A percentile compares a stretch with the other conserved stretches of the same genome.
These are phyloP conservation scores for Microcera coccophila DNA, from an alignment of 2,329 filamentous ascomycete genomes.

Conservation along the genomic window DNA sequence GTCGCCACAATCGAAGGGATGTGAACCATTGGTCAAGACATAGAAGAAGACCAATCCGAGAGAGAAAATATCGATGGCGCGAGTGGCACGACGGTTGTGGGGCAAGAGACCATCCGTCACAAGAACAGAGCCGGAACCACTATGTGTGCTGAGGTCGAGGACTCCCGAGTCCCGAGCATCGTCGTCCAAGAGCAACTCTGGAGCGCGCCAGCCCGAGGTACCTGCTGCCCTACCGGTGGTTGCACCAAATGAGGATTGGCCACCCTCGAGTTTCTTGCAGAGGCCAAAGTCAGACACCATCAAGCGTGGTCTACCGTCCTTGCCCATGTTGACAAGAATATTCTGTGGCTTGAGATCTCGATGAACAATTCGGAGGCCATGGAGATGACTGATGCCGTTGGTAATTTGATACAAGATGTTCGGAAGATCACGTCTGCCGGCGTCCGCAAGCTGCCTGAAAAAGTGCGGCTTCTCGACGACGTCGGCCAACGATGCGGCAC, in stretches of 20 bases:
- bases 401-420: conserved; percentile 85
- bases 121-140: conserved; percentile 57
- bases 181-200: conserved; percentile 82
- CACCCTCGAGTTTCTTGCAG: conserved; percentile 93
- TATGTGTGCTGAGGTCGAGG: conserved; percentile 54
- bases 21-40: conserved; percentile 85
- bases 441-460: conserved; percentile 65
- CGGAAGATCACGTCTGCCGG: conserved; percentile 71
- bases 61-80: conserved; percentile 96
- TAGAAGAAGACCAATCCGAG: conserved; percentile 98
- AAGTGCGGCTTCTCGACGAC: conserved; percentile 72
- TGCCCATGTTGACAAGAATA: conserved; percentile 77
- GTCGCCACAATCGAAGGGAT: conserved; percentile 92
- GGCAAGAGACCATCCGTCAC: conserved; percentile 54
- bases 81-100: conserved; percentile 74
- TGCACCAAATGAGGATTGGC: conserved; percentile 89
- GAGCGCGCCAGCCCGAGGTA: conserved; percentile 93
- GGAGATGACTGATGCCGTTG: conserved; percentile 81
- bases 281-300: conserved; percentile 97
- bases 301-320: conserved; percentile 69
- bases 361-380: conserved; percentile 90
- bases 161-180: conserved; percentile 53
- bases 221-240: conserved; percentile 91
- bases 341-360: conserved; percentile 97
- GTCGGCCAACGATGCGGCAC: conserved; percentile 88